Evolutionary conservation across 352 stramenopile genomes (phyloP).

Genomic region (Phytopythium oedochilum): DNA sequence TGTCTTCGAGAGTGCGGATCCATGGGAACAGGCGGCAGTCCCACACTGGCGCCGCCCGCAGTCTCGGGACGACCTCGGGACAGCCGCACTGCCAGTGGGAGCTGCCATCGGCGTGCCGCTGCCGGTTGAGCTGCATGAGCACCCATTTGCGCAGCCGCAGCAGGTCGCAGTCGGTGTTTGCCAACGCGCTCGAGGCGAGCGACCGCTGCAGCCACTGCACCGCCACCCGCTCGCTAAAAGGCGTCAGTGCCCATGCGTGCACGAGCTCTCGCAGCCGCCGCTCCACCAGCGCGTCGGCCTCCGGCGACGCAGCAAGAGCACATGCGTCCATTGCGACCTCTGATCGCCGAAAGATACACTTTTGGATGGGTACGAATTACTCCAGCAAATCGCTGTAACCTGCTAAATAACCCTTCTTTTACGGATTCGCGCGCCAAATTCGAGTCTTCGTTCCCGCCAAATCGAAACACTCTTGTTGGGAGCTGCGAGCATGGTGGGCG

Average conservation of each 20-base stretch:
- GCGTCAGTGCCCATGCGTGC: conserved; percentile 52
- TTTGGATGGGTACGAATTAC: no score
- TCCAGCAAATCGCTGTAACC: no score
- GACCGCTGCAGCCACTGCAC: conserved; percentile 49
- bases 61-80: conserved; percentile 48
- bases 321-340: not conserved
- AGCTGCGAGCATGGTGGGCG: no score
- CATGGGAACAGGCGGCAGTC: conserved; percentile 35
- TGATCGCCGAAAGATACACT: not conserved
- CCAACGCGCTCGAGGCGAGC: conserved; percentile 5
- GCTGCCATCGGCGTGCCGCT: conserved; percentile 15
- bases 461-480: not conserved
- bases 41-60: conserved; percentile 51
- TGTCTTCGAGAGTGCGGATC: conserved; percentile 38
- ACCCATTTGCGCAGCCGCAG: conserved; percentile 57
- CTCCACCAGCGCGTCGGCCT: conserved; percentile 15
- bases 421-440: no score
- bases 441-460: conserved; percentile 1
- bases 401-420: not conserved
- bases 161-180: conserved; percentile 23
- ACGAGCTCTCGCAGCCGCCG: conserved; percentile 38
- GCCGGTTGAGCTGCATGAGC: conserved; percentile 60
- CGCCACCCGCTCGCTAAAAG: conserved; percentile 64
- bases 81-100: conserved; percentile 64
- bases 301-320: not conserved